Conservation (phyloP, 2,329 filamentous ascomycete species). For the Parafenestella ontariensis region DNA sequence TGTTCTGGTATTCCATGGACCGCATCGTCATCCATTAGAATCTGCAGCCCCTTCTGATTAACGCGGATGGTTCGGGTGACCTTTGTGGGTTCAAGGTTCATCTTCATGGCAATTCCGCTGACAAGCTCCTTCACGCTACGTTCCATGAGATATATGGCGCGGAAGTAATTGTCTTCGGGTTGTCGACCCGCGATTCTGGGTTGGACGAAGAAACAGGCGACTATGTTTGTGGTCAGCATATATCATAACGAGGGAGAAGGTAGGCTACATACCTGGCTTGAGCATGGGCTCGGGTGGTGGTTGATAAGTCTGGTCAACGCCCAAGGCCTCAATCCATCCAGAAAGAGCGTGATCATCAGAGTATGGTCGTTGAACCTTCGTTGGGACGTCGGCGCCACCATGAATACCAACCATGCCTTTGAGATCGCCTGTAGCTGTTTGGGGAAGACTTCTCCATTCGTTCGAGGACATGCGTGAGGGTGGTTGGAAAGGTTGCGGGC, state of each 20-base stretch:
- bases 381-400: slow-evolving; percentile 58
- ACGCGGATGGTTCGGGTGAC: slow-evolving; percentile 76
- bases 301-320: slow-evolving; percentile 85
- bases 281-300: slow-evolving; percentile 75
- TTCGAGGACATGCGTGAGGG: slow-evolving; percentile 55
- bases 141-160: slow-evolving; percentile 83
- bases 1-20: slow-evolving; percentile 84
- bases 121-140: slow-evolving; percentile 79
- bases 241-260: too few relatives aligned
- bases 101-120: slow-evolving; percentile 76
- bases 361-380: slow-evolving; percentile 62
- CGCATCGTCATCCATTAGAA: slow-evolving; percentile 90
- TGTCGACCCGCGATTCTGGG: slow-evolving; percentile 58
- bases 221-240: slow-evolving; percentile 53
- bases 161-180: slow-evolving; percentile 71
- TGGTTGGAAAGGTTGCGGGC: slow-evolving; percentile 52
- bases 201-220: slow-evolving; percentile 89
- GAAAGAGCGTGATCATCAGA: slow-evolving; percentile 71
- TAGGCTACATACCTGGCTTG: slow-evolving; percentile 65
- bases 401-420: slow-evolving; percentile 52
- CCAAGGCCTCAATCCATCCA: slow-evolving; percentile 89
- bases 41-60: slow-evolving; percentile 76
- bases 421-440: slow-evolving; percentile 60
- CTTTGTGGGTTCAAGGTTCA: slow-evolving; percentile 75
- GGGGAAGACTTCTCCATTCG: slow-evolving; percentile 66